Percentiles rank a stretch among this genome's conserved stretches.
Evolutionary conservation across 345 rosid species (phyloP).

Genomic region (Luvunga scandens): DNA sequence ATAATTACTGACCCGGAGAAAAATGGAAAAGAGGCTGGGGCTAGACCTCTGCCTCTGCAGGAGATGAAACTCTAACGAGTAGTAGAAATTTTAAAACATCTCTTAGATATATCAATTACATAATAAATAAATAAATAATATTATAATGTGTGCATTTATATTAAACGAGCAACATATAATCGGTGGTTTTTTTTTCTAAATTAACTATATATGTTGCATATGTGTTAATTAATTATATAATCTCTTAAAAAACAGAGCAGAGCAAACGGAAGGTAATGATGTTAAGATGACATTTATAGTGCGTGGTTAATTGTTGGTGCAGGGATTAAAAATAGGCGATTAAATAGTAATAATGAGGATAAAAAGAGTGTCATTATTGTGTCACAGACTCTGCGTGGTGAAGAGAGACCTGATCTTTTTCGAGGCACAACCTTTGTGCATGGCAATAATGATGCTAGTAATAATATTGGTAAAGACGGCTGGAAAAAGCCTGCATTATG

Average conservation of each 20-base stretch:
- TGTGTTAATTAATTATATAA: no score
- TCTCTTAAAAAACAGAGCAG: neutral
- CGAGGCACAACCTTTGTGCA: constrained; percentile 35
- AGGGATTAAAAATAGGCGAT: constrained; percentile 17
- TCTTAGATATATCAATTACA: no score
- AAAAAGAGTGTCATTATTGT: constrained; percentile 27
- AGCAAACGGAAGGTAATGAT: neutral
- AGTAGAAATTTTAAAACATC: no score
- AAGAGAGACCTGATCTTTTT: constrained; percentile 15
- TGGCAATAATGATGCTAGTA: constrained; percentile 28
- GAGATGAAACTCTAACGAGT: constrained; percentile 15
- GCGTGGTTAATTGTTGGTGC: neutral
- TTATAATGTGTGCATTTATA: no score
- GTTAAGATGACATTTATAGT: neutral
- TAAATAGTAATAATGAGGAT: constrained; percentile 13
- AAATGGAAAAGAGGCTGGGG: neutral
- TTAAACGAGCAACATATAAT: no score
- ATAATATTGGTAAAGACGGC: constrained; percentile 49
- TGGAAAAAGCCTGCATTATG: constrained; percentile 30
- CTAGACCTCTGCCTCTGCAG: constrained; percentile 17
- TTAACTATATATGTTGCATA: no score
- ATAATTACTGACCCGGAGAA: constrained; percentile 34
- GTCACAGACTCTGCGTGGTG: constrained; percentile 24
- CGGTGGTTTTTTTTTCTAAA: no score
- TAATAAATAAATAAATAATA: no score